Evolutionary conservation across 208 protist species (phyloP).

Genomic region (Polymyxa betae): DNA sequence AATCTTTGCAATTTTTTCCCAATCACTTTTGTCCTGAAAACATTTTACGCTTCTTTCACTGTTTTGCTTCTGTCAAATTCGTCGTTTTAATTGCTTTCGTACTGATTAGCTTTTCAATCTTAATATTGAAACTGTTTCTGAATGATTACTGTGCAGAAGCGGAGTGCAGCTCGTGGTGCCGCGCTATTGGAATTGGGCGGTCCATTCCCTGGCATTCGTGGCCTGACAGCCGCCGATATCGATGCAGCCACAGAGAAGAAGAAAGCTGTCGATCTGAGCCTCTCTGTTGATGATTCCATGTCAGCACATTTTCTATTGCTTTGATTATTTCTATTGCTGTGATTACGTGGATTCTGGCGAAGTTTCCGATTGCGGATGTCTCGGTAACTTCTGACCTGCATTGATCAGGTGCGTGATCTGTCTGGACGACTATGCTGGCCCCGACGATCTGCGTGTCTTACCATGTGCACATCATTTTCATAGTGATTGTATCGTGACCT

Average conservation of each 20-base stretch:
- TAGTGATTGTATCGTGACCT: conserved; percentile 1
- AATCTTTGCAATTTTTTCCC: too few species aligned
- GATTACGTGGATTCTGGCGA: too few species aligned
- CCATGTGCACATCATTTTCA: conserved; percentile 49
- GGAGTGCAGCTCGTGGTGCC: neutral
- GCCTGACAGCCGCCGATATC: neutral
- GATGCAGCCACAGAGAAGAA: conserved; percentile 31
- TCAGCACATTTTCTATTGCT: neutral
- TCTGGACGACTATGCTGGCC: neutral
- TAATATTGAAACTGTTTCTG: too few species aligned
- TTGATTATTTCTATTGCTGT: too few species aligned
- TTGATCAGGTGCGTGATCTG: conserved; percentile 26
- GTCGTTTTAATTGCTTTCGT: too few species aligned
- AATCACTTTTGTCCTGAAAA: too few species aligned
- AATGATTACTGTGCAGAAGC: conserved; percentile 1
- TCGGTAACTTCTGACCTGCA: neutral
- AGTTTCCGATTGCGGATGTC: too few species aligned
- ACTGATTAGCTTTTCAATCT: too few species aligned
- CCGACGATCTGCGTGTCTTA: conserved; percentile 4
- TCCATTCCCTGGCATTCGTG: neutral
- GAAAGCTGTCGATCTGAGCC: neutral
- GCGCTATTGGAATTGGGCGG: neutral
- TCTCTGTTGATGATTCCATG: neutral
- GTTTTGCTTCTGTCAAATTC: too few species aligned
- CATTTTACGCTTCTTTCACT: too few species aligned